Evolutionary conservation across 2,329 filamentous ascomycete genomes (phyloP).

Genomic region (Colletotrichum orchidophilum): DNA sequence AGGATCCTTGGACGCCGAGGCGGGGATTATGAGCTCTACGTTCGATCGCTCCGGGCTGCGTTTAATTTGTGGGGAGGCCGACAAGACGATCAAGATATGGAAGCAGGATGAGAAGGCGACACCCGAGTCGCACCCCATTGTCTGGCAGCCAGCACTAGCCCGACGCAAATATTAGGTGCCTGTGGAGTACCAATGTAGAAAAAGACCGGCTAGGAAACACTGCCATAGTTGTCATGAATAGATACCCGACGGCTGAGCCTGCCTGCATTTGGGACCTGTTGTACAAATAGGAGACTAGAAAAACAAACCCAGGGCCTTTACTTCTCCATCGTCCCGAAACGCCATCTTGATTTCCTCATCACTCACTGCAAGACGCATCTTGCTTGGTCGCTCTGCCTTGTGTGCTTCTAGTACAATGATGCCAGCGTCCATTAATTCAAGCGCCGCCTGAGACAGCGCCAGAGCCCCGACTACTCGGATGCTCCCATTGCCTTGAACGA

Average conservation of each 20-base stretch:
- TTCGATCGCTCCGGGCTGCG: slow-evolving; percentile 91
- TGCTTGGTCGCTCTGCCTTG: slow-evolving; percentile 85
- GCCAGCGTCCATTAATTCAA: slow-evolving; percentile 87
- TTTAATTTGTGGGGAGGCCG: slow-evolving; percentile 92
- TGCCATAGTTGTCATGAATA: slow-evolving; percentile 5
- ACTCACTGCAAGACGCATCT: slow-evolving; percentile 84
- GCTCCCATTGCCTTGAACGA: slow-evolving; percentile 2
- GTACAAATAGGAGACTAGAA: slow-evolving; percentile 38
- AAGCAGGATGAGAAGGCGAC: slow-evolving; percentile 92
- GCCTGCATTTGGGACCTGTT: not conserved
- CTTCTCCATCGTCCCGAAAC: slow-evolving; percentile 86
- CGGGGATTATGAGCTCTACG: slow-evolving; percentile 92
- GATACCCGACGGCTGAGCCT: slow-evolving; percentile 18
- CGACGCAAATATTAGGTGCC: slow-evolving; percentile 74
- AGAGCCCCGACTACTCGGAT: slow-evolving; percentile 20
- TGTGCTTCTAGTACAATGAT: slow-evolving; percentile 85
- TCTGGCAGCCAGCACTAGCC: slow-evolving; percentile 87
- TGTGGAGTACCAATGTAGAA: slow-evolving; percentile 1
- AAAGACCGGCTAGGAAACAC: not conserved
- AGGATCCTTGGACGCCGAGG: slow-evolving; percentile 91
- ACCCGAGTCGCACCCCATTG: slow-evolving; percentile 87
- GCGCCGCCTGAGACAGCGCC: slow-evolving; percentile 73
- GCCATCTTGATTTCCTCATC: slow-evolving; percentile 92
- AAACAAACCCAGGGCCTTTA: slow-evolving; percentile 78
- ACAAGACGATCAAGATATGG: slow-evolving; percentile 99